A percentile compares a stretch with the other conserved stretches of the same genome.
Conservation (phyloP, 352 stramenopile genomes). For the Globisporangium acanthophoron region DNA sequence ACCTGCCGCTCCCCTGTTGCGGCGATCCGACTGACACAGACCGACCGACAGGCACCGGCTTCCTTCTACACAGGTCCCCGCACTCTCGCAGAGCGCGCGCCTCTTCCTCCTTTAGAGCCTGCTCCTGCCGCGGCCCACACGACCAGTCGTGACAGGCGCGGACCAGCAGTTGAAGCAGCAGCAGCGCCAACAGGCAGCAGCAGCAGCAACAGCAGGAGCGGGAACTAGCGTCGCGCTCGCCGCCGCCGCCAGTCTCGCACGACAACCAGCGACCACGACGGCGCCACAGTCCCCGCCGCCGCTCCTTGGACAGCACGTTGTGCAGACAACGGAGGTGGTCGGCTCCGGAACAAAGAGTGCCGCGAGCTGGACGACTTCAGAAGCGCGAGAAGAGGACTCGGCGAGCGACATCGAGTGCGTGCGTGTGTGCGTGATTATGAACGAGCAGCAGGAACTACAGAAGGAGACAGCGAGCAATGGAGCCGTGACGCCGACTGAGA, state of each 20-base stretch:
- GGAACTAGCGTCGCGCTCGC: constrained; percentile 12
- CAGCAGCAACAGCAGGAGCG: constrained; percentile 4
- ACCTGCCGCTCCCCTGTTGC: neutral
- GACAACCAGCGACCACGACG: constrained; percentile 3
- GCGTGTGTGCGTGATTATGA: constrained; percentile 64
- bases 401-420: constrained; percentile 24
- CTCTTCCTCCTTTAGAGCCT: constrained; percentile 5
- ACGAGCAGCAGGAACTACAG: constrained; percentile 37
- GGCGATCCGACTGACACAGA: neutral
- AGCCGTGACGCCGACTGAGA: constrained; percentile 15
- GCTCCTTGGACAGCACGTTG: constrained; percentile 13
- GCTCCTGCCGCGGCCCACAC: constrained; percentile 6
- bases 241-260: constrained; percentile 12
- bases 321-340: constrained; percentile 35
- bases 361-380: constrained; percentile 21
- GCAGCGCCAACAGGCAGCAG: constrained; percentile 7
- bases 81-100: neutral
- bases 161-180: constrained; percentile 23
- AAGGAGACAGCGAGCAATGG: constrained; percentile 21
- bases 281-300: constrained; percentile 16
- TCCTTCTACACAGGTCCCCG: neutral
- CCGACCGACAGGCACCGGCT: too few relatives aligned
- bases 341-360: constrained; percentile 30
- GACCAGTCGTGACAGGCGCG: constrained; percentile 29
- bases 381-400: constrained; percentile 21